These are phyloP conservation scores for Phytophthora podocarpi DNA, from an alignment of 352 stramenopile species.

Conservation along the genomic window DNA sequence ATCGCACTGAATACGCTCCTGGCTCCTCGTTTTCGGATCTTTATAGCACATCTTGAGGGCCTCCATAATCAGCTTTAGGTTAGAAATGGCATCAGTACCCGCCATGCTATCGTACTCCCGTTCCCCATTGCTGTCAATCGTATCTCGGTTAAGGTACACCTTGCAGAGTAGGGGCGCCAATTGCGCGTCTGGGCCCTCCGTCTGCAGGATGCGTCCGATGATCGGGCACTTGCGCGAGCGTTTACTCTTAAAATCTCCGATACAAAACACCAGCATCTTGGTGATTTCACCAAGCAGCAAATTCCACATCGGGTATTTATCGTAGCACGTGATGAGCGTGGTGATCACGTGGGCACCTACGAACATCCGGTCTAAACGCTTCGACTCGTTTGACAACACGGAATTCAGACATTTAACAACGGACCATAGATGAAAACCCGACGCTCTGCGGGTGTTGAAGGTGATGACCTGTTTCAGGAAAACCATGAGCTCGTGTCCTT, in stretches of 20 bases:
- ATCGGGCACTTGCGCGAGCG: conserved; percentile 82
- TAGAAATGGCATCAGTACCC: conserved; percentile 73
- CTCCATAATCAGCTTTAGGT: conserved; percentile 85
- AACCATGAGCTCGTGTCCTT: conserved; percentile 80
- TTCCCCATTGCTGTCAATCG: conserved; percentile 30
- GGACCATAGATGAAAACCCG: conserved; percentile 73
- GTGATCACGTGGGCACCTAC: conserved; percentile 70
- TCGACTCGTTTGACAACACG: conserved; percentile 80
- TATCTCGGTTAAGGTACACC: conserved; percentile 53
- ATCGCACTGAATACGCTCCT: conserved; percentile 65
- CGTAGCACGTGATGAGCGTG: conserved; percentile 78
- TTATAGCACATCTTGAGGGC: conserved; percentile 79
- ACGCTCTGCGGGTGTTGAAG: conserved; percentile 61
- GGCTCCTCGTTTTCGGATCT: conserved; percentile 72
- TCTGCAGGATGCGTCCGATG: conserved; percentile 67
- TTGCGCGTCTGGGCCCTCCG: conserved; percentile 54
- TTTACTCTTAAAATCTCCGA: conserved; percentile 89
- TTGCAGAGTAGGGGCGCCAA: conserved; percentile 66
- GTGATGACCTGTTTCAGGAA: conserved; percentile 83
- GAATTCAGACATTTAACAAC: conserved; percentile 81
- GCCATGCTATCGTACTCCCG: conserved; percentile 44
- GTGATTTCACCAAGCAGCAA: conserved; percentile 83
- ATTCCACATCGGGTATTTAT: conserved; percentile 83
- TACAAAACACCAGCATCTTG: conserved; percentile 84
- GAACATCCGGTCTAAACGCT: conserved; percentile 85